phyloP scores from a whole-genome alignment of 139 green algal genomes.

The Desmodesmus armatus region DNA sequence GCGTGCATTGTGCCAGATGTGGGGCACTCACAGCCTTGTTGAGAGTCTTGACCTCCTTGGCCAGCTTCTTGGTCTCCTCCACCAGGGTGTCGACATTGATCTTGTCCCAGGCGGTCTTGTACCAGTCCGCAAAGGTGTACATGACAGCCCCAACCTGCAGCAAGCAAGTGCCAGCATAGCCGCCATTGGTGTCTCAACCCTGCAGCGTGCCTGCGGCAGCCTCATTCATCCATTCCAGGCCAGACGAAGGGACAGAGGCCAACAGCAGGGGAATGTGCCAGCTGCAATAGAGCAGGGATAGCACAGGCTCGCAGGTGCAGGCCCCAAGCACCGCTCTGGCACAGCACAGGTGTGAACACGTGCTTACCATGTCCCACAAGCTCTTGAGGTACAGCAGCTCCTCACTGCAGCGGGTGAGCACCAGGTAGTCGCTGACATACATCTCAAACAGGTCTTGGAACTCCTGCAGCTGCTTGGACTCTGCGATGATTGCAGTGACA shows the following conservation, averaged over 20 bases:
- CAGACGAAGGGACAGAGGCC: conserved; percentile 42
- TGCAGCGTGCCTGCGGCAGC: background rate
- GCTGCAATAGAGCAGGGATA: no score
- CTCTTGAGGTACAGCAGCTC: conserved; percentile 88
- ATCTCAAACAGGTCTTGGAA: conserved; percentile 94
- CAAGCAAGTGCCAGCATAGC: no score
- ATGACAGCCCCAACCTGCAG: conserved; percentile 73
- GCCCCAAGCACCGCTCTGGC: background rate
- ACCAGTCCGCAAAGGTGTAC: conserved; percentile 87
- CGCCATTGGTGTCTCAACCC: background rate
- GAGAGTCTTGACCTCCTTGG: conserved; percentile 75
- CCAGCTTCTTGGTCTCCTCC: conserved; percentile 89
- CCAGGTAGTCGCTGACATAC: conserved; percentile 82
- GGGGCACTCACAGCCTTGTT: conserved; percentile 42
- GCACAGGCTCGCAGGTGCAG: no score
- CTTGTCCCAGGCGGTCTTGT: conserved; percentile 86
- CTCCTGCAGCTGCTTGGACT: conserved; percentile 86
- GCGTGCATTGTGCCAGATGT: background rate
- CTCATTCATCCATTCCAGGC: background rate
- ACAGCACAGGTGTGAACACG: conserved; percentile 31
- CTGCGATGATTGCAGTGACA: conserved; percentile 73
- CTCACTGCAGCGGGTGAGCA: conserved; percentile 86
- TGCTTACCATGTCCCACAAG: conserved; percentile 84
- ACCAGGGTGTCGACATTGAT: conserved; percentile 89
- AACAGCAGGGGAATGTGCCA: background rate